Conservation (phyloP, 2,329 filamentous ascomycete genomes). For the Mariannaea elegans region DNA sequence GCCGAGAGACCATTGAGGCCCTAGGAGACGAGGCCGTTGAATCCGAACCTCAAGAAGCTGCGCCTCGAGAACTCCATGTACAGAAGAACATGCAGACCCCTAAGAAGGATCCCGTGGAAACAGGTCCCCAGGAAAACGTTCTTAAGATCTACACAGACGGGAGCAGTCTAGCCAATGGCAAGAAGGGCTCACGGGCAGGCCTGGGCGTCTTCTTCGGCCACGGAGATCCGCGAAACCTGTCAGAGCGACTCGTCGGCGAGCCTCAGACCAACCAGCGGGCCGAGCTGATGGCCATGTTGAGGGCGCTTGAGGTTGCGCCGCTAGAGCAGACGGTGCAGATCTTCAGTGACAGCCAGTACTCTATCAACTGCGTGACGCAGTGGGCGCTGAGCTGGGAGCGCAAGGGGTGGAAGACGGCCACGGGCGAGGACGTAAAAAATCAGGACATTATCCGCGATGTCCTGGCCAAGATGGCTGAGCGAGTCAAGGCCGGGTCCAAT, state of each 20-base stretch:
- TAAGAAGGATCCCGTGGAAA: conserved; percentile 39
- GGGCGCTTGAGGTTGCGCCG: conserved; percentile 81
- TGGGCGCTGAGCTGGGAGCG: conserved; percentile 84
- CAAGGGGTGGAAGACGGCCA: conserved; percentile 80
- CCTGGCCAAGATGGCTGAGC: conserved; percentile 74
- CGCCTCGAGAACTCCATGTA: conserved; percentile 5
- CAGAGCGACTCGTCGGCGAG: conserved; percentile 77
- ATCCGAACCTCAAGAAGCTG: conserved; percentile 29
- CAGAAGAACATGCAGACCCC: conserved; percentile 36
- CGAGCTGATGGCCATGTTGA: conserved; percentile 88
- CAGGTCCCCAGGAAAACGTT: conserved; percentile 31
- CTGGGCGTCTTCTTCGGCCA: conserved; percentile 71
- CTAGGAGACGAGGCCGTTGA: conserved; percentile 45
- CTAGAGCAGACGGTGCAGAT: conserved; percentile 76
- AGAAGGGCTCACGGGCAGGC: conserved; percentile 62
- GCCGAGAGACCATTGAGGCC: conserved; percentile 52
- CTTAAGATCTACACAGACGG: conserved; percentile 69
- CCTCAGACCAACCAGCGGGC: conserved; percentile 94
- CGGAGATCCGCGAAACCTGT: conserved; percentile 69
- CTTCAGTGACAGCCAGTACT: conserved; percentile 88
- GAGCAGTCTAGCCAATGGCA: conserved; percentile 67
- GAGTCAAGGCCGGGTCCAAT: conserved; percentile 64
- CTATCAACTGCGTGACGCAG: conserved; percentile 86
- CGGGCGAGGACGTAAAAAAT: conserved; percentile 81
- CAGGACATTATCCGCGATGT: conserved; percentile 82